phyloP scores from a whole-genome alignment of 108 stramenopile genomes.

The Conticribra weissflogii region DNA sequence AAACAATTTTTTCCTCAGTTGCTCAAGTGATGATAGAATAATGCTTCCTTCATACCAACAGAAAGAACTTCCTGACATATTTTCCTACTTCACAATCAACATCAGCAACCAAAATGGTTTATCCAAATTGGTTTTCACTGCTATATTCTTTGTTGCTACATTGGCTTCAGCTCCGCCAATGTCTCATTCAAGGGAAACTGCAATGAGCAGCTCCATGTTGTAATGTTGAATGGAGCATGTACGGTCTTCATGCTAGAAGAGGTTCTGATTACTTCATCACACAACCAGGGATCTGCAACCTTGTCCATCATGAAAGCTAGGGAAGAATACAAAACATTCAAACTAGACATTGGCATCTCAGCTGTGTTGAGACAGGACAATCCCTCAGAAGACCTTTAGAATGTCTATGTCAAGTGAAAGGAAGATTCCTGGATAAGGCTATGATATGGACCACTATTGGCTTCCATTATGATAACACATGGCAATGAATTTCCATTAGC shows the following conservation, averaged over 20 bases:
- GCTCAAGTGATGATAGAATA: background rate
- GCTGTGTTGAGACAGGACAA: background rate
- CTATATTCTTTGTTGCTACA: background rate
- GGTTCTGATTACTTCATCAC: background rate
- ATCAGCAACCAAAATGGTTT: background rate
- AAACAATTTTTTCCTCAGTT: background rate
- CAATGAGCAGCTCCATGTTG: background rate
- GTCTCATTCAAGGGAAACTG: background rate
- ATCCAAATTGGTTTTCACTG: background rate
- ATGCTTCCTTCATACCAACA: background rate
- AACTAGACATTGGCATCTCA: slow-evolving; percentile 1
- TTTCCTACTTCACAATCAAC: background rate
- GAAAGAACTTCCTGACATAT: background rate
- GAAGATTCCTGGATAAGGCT: background rate
- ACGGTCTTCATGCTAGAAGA: background rate
- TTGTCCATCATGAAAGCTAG: background rate
- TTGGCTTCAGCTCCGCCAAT: no score
- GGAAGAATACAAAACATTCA: background rate
- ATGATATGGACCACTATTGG: slow-evolving; percentile 6
- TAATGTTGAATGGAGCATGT: background rate
- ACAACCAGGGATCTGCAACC: background rate
- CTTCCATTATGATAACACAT: background rate
- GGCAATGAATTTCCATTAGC: background rate
- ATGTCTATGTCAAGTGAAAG: background rate
- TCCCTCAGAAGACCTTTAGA: background rate